Evolutionary conservation across 2,329 filamentous ascomycete species (phyloP).

Genomic region (Aspergillus novoparasiticus): DNA sequence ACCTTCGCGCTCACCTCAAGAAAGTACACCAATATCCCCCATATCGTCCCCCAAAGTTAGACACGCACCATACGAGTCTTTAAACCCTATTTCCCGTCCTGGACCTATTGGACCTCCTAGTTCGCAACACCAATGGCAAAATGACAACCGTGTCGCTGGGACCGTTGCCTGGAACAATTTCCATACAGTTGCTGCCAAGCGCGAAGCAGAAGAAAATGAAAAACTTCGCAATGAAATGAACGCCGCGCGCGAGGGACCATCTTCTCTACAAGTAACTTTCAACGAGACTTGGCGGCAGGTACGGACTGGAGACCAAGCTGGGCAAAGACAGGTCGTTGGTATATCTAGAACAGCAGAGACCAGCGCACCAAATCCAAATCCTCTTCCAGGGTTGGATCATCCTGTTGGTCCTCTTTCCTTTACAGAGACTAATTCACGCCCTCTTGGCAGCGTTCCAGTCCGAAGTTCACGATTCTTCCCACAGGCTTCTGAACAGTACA

Average conservation of each 20-base stretch:
- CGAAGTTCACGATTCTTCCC: constrained; percentile 55
- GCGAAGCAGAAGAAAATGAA: constrained; percentile 46
- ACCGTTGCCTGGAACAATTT: constrained; percentile 50
- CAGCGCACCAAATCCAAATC: constrained; percentile 29
- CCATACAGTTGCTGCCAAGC: constrained; percentile 40
- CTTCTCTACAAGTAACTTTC: constrained; percentile 40
- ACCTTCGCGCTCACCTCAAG: constrained; percentile 34
- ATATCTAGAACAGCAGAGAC: constrained; percentile 38
- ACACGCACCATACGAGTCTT: constrained; percentile 39
- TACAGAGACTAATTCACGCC: constrained; percentile 36
- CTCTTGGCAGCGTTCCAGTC: constrained; percentile 35
- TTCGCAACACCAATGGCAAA: constrained; percentile 37
- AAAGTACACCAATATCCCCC: constrained; percentile 36
- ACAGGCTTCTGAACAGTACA: constrained; percentile 39
- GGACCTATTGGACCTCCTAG: constrained; percentile 51
- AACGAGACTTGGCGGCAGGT: constrained; percentile 52
- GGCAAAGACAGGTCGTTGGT: constrained; percentile 41
- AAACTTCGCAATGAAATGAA: constrained; percentile 44
- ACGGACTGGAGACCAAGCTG: constrained; percentile 42
- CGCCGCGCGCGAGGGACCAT: constrained; percentile 38
- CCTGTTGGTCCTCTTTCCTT: constrained; percentile 40
- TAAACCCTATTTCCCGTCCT: constrained; percentile 46
- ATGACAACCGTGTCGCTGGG: constrained; percentile 30
- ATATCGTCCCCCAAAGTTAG: constrained; percentile 44
- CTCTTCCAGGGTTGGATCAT: constrained; percentile 40